Evolutionary conservation across 2,329 filamentous ascomycete species (phyloP).

Genomic region (Anisogramma anomala): DNA sequence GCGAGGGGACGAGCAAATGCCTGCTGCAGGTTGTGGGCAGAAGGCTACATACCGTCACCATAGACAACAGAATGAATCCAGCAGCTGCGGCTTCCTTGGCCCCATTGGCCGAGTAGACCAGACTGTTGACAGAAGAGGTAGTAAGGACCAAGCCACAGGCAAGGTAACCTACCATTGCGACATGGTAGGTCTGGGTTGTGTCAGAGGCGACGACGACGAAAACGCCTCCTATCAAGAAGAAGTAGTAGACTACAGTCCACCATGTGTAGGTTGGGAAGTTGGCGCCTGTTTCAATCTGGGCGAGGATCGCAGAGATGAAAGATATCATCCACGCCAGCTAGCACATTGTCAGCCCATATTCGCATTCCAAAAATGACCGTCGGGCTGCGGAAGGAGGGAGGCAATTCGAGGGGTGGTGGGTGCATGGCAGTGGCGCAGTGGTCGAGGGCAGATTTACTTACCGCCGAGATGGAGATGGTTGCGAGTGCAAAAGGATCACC

Average conservation of each 20-base stretch:
- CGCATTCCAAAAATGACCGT: conserved; percentile 1
- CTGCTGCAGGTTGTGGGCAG: neutral
- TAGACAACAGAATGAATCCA: conserved; percentile 86
- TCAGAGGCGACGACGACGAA: conserved; percentile 76
- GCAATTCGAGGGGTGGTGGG: neutral
- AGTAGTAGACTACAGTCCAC: conserved; percentile 81
- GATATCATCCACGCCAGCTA: conserved; percentile 93
- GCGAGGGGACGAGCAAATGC: neutral
- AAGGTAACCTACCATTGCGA: conserved; percentile 82
- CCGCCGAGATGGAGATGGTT: conserved; percentile 81
- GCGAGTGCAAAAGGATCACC: conserved; percentile 94
- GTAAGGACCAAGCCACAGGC: conserved; percentile 73
- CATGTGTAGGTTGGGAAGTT: conserved; percentile 77
- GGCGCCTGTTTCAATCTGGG: conserved; percentile 38
- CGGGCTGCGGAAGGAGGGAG: conserved; percentile 2
- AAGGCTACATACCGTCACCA: conserved; percentile 62
- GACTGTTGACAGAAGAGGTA: conserved; percentile 72
- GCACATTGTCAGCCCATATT: conserved; percentile 15
- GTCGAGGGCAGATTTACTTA: conserved; percentile 40
- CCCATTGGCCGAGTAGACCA: conserved; percentile 65
- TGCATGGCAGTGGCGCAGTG: neutral
- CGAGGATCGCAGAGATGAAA: conserved; percentile 76
- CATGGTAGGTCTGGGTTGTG: conserved; percentile 75
- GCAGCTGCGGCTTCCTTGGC: conserved; percentile 78
- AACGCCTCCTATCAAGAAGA: conserved; percentile 71